phyloP scores from a whole-genome alignment of 768 basidiomycete genomes.

The Mycena alexandri region DNA sequence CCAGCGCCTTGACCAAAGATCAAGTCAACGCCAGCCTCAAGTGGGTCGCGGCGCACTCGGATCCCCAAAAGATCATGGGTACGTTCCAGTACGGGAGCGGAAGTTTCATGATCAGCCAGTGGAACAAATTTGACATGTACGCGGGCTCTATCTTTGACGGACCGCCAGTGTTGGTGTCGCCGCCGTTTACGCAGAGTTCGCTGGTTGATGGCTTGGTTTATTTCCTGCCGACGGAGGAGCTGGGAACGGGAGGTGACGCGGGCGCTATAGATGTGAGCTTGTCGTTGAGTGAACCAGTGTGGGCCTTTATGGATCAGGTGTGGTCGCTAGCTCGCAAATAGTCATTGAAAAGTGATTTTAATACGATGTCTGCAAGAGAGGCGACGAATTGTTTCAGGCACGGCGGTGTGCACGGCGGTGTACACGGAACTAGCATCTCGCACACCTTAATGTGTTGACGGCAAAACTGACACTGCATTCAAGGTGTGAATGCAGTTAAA shows the following conservation, averaged over 20 bases:
- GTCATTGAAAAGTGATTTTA: no score
- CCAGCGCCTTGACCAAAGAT: constrained; percentile 5
- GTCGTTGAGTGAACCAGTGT: constrained; percentile 36
- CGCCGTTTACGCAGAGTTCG: constrained; percentile 38
- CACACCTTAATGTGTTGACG: no score
- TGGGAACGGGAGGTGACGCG: constrained; percentile 25
- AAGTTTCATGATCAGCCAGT: constrained; percentile 38
- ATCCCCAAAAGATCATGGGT: constrained; percentile 16
- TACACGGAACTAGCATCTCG: no score
- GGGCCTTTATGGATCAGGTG: constrained; percentile 31
- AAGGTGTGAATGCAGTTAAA: no score
- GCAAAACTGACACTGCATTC: no score
- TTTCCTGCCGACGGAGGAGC: constrained; percentile 30
- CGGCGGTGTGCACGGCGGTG: no score
- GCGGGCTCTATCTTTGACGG: constrained; percentile 31
- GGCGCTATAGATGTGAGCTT: constrained; percentile 38
- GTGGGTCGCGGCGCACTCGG: constrained; percentile 38
- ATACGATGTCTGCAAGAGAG: no score
- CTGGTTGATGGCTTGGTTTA: constrained; percentile 38
- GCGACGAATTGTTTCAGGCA: no score
- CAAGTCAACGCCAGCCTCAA: constrained; percentile 27
- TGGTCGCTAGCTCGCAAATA: no score
- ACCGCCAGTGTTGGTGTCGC: constrained; percentile 34
- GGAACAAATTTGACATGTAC: constrained; percentile 42
- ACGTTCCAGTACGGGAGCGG: constrained; percentile 37